phyloP scores from a whole-genome alignment of 805 yeast genomes.

The Ogataea glucozyma region DNA sequence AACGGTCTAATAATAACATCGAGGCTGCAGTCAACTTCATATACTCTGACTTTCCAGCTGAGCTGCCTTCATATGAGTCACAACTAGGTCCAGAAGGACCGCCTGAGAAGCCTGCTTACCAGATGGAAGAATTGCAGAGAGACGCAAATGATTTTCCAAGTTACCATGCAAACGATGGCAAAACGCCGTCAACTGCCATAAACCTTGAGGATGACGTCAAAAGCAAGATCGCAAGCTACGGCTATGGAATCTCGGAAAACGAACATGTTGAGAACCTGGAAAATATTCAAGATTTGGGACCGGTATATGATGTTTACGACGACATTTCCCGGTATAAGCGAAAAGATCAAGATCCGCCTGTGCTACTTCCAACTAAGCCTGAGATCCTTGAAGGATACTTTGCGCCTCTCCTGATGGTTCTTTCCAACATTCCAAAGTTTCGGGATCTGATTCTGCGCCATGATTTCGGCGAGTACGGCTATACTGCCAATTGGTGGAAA shows the following conservation, averaged over 20 bases:
- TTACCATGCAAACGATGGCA: slow-evolving; percentile 15
- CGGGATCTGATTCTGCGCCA: slow-evolving; percentile 34
- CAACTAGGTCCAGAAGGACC: slow-evolving; percentile 13
- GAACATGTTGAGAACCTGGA: slow-evolving; percentile 12
- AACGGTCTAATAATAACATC: slow-evolving; percentile 33
- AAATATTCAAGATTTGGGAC: slow-evolving; percentile 2
- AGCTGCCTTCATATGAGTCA: slow-evolving; percentile 19
- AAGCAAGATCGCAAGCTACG: slow-evolving; percentile 24
- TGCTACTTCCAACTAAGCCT: slow-evolving; percentile 37
- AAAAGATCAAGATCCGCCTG: slow-evolving; percentile 28
- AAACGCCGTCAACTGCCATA: slow-evolving; percentile 18
- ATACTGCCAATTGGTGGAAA: slow-evolving; percentile 42
- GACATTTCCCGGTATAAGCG: slow-evolving; percentile 34
- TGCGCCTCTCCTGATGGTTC: slow-evolving; percentile 42
- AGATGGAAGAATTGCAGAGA: background rate
- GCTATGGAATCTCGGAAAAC: slow-evolving; percentile 14
- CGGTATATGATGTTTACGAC: slow-evolving; percentile 32
- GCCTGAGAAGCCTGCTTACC: background rate
- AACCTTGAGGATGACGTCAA: slow-evolving; percentile 29
- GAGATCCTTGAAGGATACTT: slow-evolving; percentile 41
- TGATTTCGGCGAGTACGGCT: slow-evolving; percentile 38
- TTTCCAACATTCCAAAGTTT: slow-evolving; percentile 40
- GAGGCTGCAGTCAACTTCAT: slow-evolving; percentile 39
- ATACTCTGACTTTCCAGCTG: slow-evolving; percentile 27
- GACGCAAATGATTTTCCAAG: background rate